Percentiles rank a stretch among this genome's conserved stretches.
phyloP scores from a whole-genome alignment of 1,284 basidiomycete genomes.

The Moniliophthora roreri region DNA sequence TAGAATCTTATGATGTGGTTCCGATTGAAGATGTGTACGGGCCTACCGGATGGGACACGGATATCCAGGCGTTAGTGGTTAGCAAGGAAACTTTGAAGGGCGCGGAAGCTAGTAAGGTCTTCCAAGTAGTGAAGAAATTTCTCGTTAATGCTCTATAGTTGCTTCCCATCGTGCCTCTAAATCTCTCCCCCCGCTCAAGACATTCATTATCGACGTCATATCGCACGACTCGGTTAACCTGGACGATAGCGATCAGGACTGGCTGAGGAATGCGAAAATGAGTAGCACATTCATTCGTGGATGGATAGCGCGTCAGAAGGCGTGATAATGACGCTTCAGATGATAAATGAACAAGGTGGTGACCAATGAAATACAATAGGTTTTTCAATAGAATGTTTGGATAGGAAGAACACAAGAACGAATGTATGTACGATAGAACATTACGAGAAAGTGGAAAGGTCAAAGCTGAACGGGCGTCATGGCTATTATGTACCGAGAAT shows the following conservation, averaged over 20 bases:
- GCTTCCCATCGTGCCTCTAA: conserved; percentile 56
- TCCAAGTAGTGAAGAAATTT: conserved; percentile 5
- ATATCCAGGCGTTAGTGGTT: conserved; percentile 86
- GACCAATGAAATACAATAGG: not conserved
- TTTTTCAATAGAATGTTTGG: too few relatives aligned
- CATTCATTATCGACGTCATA: conserved; percentile 87
- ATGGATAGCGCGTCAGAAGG: conserved; percentile 58
- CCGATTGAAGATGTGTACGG: conserved; percentile 84
- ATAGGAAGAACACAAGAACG: too few relatives aligned
- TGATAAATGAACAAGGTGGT: too few relatives aligned
- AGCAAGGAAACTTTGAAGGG: conserved; percentile 83
- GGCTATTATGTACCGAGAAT: too few relatives aligned
- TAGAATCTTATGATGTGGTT: conserved; percentile 63
- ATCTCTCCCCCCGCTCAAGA: conserved; percentile 57
- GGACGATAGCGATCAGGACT: conserved; percentile 61
- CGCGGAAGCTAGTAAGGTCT: conserved; percentile 63
- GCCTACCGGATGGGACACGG: conserved; percentile 81
- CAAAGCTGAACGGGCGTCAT: too few relatives aligned
- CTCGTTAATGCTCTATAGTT: conserved; percentile 42
- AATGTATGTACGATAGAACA: too few relatives aligned
- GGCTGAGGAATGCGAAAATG: conserved; percentile 79
- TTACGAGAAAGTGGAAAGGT: too few relatives aligned
- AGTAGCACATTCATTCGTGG: conserved; percentile 88
- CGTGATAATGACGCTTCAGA: not conserved
- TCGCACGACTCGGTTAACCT: conserved; percentile 57